Base-by-base conservation (phyloP, 169 alveolate species). In the Eimeria necatrix region DNA sequence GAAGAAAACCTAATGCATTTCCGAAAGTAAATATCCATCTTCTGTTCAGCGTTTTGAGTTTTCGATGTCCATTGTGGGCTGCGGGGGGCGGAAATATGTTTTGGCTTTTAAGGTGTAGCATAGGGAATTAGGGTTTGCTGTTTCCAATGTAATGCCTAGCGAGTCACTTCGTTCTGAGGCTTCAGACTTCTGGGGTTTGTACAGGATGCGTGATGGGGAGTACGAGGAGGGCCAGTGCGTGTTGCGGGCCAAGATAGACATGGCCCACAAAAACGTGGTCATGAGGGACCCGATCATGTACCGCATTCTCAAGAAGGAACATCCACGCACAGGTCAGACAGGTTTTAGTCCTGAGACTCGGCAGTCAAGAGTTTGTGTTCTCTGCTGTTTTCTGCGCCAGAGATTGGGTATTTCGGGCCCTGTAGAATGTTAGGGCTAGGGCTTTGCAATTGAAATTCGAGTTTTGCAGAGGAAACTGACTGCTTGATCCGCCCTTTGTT, bases 241-340 rank as follows among this genome's bases (percentile, higher is more conserved):
- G 41, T 96, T 99, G 48, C 98, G 99, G 90, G 99, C 99, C 88
- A 99, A 99, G 96, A 99, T 99, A 20, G 99, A 99, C 95, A 99
- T 99, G 99, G 88, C 98, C 60, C 98, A 99, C 90, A 98, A 98
- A 48, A 99, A 99, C 96, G 99, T 99, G 96, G 98, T 99, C 94
- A 97, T 99, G 99, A 97, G 99, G 94, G 99, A 99, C 96, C 99
- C 99, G 2, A 99, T 98, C 12, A 90, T 95, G 94, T 96, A 95
- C 88, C 84, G 97, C 16, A 96, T 98, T 64, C 97, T 98, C 60
- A 97, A 97, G 93, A 95, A 95, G 24, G 96, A 98, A 1, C 99
- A 99, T 95, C 99, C 99, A 7, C 99, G 99, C 87, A 99, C 99
- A 22, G 99, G 99, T 22, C 97, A 12, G 51, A 20, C 20, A 73